phyloP scores from a whole-genome alignment of 2,329 filamentous ascomycete species.

The Alternaria sp. region DNA sequence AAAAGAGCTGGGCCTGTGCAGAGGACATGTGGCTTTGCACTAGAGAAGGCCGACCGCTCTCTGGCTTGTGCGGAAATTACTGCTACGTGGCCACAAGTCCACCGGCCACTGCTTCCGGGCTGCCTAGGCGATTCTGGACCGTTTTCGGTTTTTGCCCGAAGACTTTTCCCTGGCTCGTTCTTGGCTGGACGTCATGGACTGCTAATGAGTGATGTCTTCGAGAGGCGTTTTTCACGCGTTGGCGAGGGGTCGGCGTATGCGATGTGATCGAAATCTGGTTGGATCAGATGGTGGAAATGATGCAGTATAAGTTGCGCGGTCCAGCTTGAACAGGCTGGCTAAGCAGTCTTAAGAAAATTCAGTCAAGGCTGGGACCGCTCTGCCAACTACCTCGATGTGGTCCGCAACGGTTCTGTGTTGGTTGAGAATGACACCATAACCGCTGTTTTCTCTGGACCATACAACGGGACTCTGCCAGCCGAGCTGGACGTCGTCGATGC shows the following conservation, averaged over 20 bases:
- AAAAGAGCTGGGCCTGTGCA: background rate
- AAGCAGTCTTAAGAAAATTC: background rate
- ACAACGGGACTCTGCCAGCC: conserved; percentile 29
- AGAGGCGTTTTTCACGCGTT: background rate
- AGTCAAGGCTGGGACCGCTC: conserved; percentile 51
- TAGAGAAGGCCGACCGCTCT: background rate
- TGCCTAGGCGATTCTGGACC: background rate
- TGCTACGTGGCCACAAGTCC: conserved; percentile 1
- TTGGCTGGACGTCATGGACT: conserved; percentile 16
- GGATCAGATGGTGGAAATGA: background rate
- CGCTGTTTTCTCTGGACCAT: conserved; percentile 14
- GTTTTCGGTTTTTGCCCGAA: background rate
- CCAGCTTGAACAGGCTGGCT: background rate
- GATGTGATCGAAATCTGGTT: conserved; percentile 4
- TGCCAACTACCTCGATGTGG: conserved; percentile 48
- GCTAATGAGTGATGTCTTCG: background rate
- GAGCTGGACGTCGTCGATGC: conserved; percentile 55
- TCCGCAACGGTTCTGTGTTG: conserved; percentile 55
- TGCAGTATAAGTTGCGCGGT: conserved; percentile 11
- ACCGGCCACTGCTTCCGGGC: background rate
- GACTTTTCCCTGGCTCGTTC: background rate
- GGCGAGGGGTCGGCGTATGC: conserved; percentile 7
- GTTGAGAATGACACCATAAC: conserved; percentile 53
- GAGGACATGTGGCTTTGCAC: background rate
- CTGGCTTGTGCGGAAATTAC: conserved; percentile 10